These are phyloP conservation scores for Eustoma russellianum DNA, from an alignment of 257 asterid genomes.

Conservation along the genomic window DNA sequence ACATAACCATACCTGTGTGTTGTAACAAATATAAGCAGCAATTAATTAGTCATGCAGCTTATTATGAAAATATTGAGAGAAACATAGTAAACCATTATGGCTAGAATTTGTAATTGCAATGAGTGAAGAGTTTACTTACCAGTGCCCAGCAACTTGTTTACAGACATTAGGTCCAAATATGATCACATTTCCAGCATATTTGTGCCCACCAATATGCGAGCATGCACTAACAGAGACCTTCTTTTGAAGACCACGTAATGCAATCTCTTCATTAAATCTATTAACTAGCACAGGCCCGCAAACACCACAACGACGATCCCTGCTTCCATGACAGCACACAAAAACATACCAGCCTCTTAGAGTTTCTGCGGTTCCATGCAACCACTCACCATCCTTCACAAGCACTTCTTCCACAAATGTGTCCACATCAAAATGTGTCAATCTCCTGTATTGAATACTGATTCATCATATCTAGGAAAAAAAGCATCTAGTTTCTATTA, in stretches of 20 bases:
- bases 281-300: slow-evolving; percentile 75
- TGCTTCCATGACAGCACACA: slow-evolving; percentile 88
- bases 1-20: slow-evolving; percentile 85
- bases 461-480: slow-evolving; percentile 12
- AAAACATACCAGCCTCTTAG: slow-evolving; percentile 86
- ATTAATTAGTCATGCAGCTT: background rate
- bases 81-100: background rate
- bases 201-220: slow-evolving; percentile 91
- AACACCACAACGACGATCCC: slow-evolving; percentile 82
- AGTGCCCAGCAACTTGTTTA: slow-evolving; percentile 74
- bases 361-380: slow-evolving; percentile 84
- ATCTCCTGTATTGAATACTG: slow-evolving; percentile 53
- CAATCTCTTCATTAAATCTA: slow-evolving; percentile 63
- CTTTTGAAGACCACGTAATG: slow-evolving; percentile 45
- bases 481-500: slow-evolving; percentile 1
- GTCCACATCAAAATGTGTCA: slow-evolving; percentile 95
- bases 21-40: slow-evolving; percentile 9
- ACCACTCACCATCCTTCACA: slow-evolving; percentile 85
- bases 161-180: slow-evolving; percentile 58
- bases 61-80: slow-evolving; percentile 7
- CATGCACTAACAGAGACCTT: slow-evolving; percentile 83
- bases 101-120: background rate
- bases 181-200: slow-evolving; percentile 84
- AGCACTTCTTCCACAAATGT: slow-evolving; percentile 97
- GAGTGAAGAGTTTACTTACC: slow-evolving; percentile 37